Evolutionary conservation across 345 rosid species (phyloP).

Genomic region (Brassica nigra): DNA sequence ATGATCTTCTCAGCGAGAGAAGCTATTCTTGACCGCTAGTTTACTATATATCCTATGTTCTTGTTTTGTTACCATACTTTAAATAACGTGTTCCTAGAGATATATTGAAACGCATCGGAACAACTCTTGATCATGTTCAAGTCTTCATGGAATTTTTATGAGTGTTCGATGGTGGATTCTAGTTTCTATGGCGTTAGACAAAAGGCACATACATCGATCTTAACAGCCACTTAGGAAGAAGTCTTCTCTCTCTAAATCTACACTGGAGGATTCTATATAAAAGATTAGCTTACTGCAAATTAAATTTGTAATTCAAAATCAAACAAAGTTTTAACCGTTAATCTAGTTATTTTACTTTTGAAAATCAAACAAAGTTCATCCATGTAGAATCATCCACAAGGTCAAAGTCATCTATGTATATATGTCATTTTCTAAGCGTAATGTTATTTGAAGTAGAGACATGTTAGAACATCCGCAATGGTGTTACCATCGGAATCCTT

Average conservation of each 20-base stretch:
- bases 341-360: background rate
- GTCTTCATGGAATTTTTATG: background rate
- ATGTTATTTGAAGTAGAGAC: background rate
- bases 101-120: background rate
- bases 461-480: too few species aligned
- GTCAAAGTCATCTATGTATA: background rate
- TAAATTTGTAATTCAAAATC: background rate
- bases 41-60: background rate
- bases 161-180: background rate
- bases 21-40: constrained; percentile 36
- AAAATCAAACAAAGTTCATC: background rate
- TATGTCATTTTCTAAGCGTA: background rate
- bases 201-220: background rate
- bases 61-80: constrained; percentile 20
- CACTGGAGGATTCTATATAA: background rate
- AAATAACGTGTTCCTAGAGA: constrained; percentile 21
- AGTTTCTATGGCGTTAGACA: background rate
- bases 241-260: background rate
- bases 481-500: too few species aligned
- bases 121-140: background rate
- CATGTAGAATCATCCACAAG: background rate
- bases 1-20: constrained; percentile 53
- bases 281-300: background rate
- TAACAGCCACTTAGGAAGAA: background rate
- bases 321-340: background rate